Evolutionary conservation across 352 stramenopile genomes (phyloP).

Genomic region (Phytophthora lateralis): DNA sequence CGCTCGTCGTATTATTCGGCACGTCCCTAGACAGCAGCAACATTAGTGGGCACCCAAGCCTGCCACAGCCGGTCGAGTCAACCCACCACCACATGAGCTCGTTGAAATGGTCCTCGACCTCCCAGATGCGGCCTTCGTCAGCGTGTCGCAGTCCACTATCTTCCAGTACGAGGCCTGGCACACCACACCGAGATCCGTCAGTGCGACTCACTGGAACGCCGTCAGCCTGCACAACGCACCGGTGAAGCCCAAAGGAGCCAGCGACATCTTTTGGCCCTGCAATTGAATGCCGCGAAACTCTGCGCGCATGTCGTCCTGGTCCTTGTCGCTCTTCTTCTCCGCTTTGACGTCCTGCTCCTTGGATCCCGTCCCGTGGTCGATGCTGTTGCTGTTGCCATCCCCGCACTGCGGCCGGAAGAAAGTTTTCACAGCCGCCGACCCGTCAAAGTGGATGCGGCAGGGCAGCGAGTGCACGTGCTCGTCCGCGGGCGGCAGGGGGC

Average conservation of each 20-base stretch:
- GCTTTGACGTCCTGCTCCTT: slow-evolving; percentile 33
- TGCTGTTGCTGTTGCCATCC: slow-evolving; percentile 33
- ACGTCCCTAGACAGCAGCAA: slow-evolving; percentile 48
- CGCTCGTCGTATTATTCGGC: slow-evolving; percentile 54
- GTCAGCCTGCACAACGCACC: slow-evolving; percentile 31
- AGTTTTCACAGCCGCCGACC: slow-evolving; percentile 65
- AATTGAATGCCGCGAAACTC: slow-evolving; percentile 80
- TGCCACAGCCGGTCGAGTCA: background rate
- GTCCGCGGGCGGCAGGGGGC: slow-evolving; percentile 60
- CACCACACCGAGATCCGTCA: slow-evolving; percentile 7
- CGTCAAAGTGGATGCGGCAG: slow-evolving; percentile 75
- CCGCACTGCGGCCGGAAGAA: slow-evolving; percentile 64
- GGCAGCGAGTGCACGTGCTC: slow-evolving; percentile 75
- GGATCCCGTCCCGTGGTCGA: slow-evolving; percentile 11
- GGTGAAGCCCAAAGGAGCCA: slow-evolving; percentile 51
- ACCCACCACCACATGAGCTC: slow-evolving; percentile 67
- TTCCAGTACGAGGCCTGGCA: slow-evolving; percentile 65
- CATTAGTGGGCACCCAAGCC: background rate
- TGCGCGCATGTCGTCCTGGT: slow-evolving; percentile 25
- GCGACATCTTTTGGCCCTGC: slow-evolving; percentile 47
- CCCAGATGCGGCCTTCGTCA: slow-evolving; percentile 73
- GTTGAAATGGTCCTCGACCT: slow-evolving; percentile 82
- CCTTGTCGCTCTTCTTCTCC: slow-evolving; percentile 18
- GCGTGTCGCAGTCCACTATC: slow-evolving; percentile 60
- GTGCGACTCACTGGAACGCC: background rate